A percentile compares a stretch with the other conserved stretches of the same genome.
Evolutionary conservation across 2,329 filamentous ascomycete genomes (phyloP).

Genomic region (Pseudogymnoascus sp.): DNA sequence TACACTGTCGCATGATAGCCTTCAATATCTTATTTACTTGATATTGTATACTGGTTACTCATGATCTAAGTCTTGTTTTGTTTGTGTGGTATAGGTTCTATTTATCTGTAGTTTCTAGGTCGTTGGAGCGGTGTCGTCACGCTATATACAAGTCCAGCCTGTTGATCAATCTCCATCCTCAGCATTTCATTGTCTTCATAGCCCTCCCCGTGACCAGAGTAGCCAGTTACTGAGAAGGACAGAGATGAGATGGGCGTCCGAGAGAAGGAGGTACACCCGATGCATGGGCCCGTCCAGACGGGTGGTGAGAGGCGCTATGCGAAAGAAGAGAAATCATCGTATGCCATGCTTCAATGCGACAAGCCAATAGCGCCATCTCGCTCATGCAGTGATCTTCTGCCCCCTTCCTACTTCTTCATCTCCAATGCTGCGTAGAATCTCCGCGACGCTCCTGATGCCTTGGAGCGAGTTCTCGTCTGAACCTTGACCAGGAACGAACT

Average conservation of each 20-base stretch:
- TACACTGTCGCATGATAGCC: background rate
- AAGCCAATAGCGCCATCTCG: background rate
- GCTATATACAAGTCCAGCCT: conserved; percentile 6
- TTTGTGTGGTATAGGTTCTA: background rate
- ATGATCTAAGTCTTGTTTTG: background rate
- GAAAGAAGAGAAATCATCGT: background rate
- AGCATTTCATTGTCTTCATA: background rate
- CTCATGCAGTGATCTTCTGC: background rate
- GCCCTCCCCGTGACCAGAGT: background rate
- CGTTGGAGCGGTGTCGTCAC: background rate
- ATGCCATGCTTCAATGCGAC: background rate
- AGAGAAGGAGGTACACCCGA: background rate
- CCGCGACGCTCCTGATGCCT: conserved; percentile 63
- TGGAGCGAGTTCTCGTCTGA: conserved; percentile 75
- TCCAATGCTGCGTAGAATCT: conserved; percentile 47
- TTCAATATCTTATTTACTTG: background rate
- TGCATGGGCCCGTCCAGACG: background rate
- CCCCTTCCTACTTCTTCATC: background rate
- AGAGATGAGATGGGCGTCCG: background rate
- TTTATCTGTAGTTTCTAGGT: conserved; percentile 5
- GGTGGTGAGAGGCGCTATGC: background rate
- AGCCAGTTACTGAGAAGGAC: background rate
- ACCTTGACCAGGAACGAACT: conserved; percentile 68
- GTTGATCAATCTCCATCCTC: background rate
- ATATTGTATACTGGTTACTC: background rate